Base-by-base conservation (phyloP, 2,329 filamentous ascomycete species). In the Apiospora marii region DNA sequence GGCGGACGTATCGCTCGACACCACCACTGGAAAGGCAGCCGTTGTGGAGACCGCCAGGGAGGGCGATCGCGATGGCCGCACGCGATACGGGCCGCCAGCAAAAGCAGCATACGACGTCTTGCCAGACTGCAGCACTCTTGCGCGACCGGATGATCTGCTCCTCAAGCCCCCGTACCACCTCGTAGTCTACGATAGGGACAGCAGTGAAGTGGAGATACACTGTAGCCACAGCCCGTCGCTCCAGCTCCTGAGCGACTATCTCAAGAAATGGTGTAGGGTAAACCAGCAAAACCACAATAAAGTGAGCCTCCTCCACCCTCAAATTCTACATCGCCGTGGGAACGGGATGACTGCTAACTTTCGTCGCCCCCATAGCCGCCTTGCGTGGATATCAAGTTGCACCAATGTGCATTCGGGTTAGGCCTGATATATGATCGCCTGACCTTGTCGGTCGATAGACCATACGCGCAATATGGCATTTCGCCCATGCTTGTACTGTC, bases 131-230 rank as follows among this genome's bases (percentile, higher is more conserved):
- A 81, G 78, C 4, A 80, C 80, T 0, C 77, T 89, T 14, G 82
- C 84, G 4, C 81, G 85, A 1, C 87, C 87, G 0, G 85, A 87
- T 68, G 82, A 86, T n/a, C 79, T 89, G 13, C 80, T 87, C 19
- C 79, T 82, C 12, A 82, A 80, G 44, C 84, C 87, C 1, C 87
- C 87, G 0, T 88, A 88, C 74, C 82, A 87, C 70, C 79, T 89
- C 7, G 80, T 82, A 19, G 79, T 88, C 5, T 75, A 79, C 27
- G 77, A 80, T 13, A 74, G 76, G 14, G 78, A 79, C 24, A 75
- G 73, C 7, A 74, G 75, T 12, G 76, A 75, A 30, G 80, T 88
- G 13, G 82, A 84, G 68, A 78, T 89, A 14, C 82, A 87, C 68
- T 82, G 84, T 69, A 88, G 85, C 68, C 87, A 89, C 76, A 83